Conservation (phyloP, 169 alveolate genomes). For the Theileria luwenshuni region DNA sequence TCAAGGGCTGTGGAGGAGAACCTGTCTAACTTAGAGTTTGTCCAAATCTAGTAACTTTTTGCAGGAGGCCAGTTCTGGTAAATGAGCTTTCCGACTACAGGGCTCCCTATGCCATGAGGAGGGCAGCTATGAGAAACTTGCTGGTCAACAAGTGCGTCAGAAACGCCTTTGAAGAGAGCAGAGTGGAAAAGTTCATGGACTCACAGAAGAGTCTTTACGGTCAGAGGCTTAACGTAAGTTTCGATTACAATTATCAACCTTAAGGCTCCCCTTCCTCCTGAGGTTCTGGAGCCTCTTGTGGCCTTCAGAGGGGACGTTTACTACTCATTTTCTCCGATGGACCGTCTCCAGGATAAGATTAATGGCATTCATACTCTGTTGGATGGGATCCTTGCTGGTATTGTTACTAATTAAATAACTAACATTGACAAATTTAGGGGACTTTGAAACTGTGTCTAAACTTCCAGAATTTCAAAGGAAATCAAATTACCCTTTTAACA, state of each 20-base stretch:
- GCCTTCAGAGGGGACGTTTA: conserved; percentile 68
- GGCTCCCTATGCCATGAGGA: conserved; percentile 58
- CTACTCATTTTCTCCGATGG: conserved; percentile 49
- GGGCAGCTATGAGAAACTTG: conserved; percentile 58
- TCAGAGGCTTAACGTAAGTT: conserved; percentile 49
- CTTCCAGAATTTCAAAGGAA: conserved; percentile 22
- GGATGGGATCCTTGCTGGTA: conserved; percentile 30
- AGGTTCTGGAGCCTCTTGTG: conserved; percentile 73
- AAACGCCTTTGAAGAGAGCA: conserved; percentile 60
- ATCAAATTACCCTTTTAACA: conserved; percentile 56
- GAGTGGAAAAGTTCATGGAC: conserved; percentile 61
- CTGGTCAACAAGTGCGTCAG: conserved; percentile 63
- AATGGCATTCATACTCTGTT: conserved; percentile 20
- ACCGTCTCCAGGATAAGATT: conserved; percentile 49
- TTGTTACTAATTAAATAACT: too few species aligned
- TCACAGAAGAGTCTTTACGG: conserved; percentile 11
- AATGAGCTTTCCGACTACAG: conserved; percentile 59
- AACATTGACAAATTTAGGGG: conserved; percentile 3
- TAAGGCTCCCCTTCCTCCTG: conserved; percentile 69
- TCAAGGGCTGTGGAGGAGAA: conserved; percentile 60
- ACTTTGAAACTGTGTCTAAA: conserved; percentile 7
- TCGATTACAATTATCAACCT: not conserved
- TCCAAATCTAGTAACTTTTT: not conserved
- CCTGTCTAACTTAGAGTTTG: conserved; percentile 52
- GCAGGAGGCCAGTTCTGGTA: conserved; percentile 52